Conservation (phyloP, 139 green algal genomes). For the Chlorella sorokiniana region DNA sequence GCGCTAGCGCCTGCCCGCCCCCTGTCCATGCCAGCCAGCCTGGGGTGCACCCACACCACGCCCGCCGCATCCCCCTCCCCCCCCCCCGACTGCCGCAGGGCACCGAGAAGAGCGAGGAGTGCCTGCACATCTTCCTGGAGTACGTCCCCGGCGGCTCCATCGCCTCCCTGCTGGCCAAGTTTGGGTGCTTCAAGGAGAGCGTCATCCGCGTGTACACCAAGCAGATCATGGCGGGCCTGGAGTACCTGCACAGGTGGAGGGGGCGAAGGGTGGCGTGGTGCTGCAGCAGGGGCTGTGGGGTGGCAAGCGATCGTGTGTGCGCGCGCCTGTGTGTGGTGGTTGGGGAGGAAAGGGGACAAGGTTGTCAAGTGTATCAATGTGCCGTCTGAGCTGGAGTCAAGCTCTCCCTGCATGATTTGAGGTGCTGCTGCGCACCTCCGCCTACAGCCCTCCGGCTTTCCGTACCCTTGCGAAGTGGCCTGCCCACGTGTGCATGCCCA, state of each 20-base stretch:
- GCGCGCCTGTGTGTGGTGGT: not conserved
- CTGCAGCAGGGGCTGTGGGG: not conserved
- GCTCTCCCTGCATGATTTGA: not conserved
- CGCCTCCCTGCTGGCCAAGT: conserved; percentile 84
- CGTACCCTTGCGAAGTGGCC: no score
- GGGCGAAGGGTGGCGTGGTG: not conserved
- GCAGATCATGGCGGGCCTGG: conserved; percentile 84
- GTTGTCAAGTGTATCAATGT: no score
- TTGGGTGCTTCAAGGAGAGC: conserved; percentile 72
- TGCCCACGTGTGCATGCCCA: not conserved
- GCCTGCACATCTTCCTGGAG: conserved; percentile 98
- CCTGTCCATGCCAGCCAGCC: not conserved
- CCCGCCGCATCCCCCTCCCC: no score
- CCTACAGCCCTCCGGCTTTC: no score
- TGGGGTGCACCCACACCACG: no score
- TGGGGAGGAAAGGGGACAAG: no score
- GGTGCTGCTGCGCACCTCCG: no score
- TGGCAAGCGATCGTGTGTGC: not conserved
- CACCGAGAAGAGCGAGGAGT: conserved; percentile 70
- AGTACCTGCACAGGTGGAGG: conserved; percentile 92
- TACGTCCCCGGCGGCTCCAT: conserved; percentile 95
- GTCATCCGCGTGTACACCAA: conserved; percentile 74
- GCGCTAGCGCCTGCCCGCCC: no score
- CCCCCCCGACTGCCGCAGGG: conserved; percentile 52
- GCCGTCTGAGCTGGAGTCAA: not conserved